Evolutionary conservation across 768 basidiomycete genomes (phyloP), one percentile per base, ranked within the genome.

Genomic region (Amanita polypyramis): DNA sequence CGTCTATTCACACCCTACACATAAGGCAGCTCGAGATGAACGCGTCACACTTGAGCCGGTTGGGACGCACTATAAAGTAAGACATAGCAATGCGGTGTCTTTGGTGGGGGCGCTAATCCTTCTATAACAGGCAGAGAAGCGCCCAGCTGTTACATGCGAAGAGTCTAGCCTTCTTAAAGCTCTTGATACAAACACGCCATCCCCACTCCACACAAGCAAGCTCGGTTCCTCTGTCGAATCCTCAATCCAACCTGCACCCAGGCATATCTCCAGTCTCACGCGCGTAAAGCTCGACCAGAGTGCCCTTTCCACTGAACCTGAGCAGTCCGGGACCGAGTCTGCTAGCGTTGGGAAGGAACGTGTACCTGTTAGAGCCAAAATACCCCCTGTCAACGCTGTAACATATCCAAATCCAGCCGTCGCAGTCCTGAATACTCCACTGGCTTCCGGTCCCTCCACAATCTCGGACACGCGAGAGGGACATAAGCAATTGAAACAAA

Each of bases 1-100:
- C 52, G 59, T 67, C 20, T 52, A 51, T 25, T 32, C 21, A 10
- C 59, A 66, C 45, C 54, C 60, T 10, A 64, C 57, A 3, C 65
- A 68, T 50, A 44, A 50, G 39, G 50, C 41, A 41, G 53, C 40
- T 15, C 58, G 63, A 12, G 51, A 54, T 42, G 50, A 34, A 33
- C 62, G 65, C 25, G 50, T 63, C 40, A 60, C 58, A 47, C 50
- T 53, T 25, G 45, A 49, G 41, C 41, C 23, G 25, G 46, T 49
- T 10, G 40, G 30, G 37, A 43, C 53, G 39, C 49, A 29, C 19
- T n/a, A 43, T 38, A n/a, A 19, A 36, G 23, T 52, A n/a, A 45
- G 48, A 44, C 29, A 34, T 38, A 17, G 30, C 29, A 21, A 40
- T 42, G 49, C 37, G 15, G 47, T 46, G 19, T 29, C 25, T 17